A percentile compares a stretch with the other conserved stretches of the same genome.
Evolutionary conservation across 768 basidiomycete genomes (phyloP).

Genomic region (Suillus ampliporus): DNA sequence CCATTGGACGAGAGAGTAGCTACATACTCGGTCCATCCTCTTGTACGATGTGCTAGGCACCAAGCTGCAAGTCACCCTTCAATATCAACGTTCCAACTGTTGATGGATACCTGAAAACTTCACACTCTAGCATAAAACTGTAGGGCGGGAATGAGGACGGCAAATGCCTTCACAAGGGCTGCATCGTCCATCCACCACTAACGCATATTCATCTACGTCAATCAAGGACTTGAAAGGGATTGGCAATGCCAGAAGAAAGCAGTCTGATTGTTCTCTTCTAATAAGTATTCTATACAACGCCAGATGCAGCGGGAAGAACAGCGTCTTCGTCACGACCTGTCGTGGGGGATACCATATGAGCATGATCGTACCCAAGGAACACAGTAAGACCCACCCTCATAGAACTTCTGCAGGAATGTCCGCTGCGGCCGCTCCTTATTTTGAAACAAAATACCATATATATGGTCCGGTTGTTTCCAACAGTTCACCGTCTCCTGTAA

Average conservation of each 20-base stretch:
- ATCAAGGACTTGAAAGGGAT: not conserved
- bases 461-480: slow-evolving; percentile 89
- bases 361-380: not conserved
- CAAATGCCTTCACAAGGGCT: not conserved
- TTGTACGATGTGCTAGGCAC: too few species aligned
- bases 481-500: slow-evolving; percentile 94
- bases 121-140: not conserved
- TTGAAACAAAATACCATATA: slow-evolving; percentile 71
- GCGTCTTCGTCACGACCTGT: slow-evolving; percentile 80
- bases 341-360: slow-evolving; percentile 1
- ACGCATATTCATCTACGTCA: not conserved
- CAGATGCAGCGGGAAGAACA: slow-evolving; percentile 69
- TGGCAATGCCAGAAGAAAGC: not conserved
- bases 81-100: too few species aligned
- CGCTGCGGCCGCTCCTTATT: slow-evolving; percentile 49
- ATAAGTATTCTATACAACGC: slow-evolving; percentile 33
- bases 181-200: too few species aligned
- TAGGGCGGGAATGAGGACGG: not conserved
- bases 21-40: not conserved
- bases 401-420: slow-evolving; percentile 85
- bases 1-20: too few species aligned
- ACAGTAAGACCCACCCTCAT: slow-evolving; percentile 62
- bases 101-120: not conserved
- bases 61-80: not conserved
- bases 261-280: slow-evolving; percentile 2